A percentile compares a stretch with the other conserved stretches of the same genome.
phyloP scores from a whole-genome alignment of 148 eudicot species.

The Rhododendron mucronatum region DNA sequence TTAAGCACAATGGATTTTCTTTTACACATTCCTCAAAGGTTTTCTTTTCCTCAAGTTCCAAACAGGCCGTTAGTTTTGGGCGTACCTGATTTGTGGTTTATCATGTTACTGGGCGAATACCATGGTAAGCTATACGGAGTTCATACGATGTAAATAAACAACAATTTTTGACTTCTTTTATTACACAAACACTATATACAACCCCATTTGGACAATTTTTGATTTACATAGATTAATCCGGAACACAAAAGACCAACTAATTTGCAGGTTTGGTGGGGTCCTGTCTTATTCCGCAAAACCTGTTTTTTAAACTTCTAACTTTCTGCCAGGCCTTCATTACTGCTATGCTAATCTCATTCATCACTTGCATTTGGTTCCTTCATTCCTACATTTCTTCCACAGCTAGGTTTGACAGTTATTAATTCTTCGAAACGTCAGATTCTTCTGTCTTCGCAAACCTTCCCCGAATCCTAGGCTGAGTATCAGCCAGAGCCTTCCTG shows the following conservation, averaged over 20 bases:
- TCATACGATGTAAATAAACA: not conserved
- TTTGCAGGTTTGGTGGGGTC: slow-evolving; percentile 8
- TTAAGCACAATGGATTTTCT: not conserved
- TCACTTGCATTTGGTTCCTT: slow-evolving; percentile 11
- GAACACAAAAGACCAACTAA: slow-evolving; percentile 10
- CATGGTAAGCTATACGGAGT: not conserved
- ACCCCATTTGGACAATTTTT: not conserved
- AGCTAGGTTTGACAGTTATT: slow-evolving; percentile 11
- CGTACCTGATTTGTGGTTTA: not conserved
- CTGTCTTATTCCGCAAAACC: slow-evolving; percentile 19
- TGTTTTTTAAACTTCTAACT: slow-evolving; percentile 1
- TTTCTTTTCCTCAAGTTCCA: not conserved
- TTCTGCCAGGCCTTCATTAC: not conserved
- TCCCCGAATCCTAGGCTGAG: slow-evolving; percentile 92
- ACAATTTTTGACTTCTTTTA: slow-evolving; percentile 8
- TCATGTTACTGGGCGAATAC: not conserved
- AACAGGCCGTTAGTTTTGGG: not conserved
- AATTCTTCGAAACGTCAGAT: slow-evolving; percentile 48
- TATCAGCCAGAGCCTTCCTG: slow-evolving; percentile 97
- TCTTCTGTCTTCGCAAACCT: slow-evolving; percentile 86
- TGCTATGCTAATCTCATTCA: slow-evolving; percentile 9
- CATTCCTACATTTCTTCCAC: slow-evolving; percentile 19
- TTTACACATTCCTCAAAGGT: not conserved
- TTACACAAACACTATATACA: slow-evolving; percentile 11
- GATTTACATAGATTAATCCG: slow-evolving; percentile 10